Evolutionary conservation across 1,139 yeast genomes (phyloP).

Genomic region (Blastobotrys malaysiensis): DNA sequence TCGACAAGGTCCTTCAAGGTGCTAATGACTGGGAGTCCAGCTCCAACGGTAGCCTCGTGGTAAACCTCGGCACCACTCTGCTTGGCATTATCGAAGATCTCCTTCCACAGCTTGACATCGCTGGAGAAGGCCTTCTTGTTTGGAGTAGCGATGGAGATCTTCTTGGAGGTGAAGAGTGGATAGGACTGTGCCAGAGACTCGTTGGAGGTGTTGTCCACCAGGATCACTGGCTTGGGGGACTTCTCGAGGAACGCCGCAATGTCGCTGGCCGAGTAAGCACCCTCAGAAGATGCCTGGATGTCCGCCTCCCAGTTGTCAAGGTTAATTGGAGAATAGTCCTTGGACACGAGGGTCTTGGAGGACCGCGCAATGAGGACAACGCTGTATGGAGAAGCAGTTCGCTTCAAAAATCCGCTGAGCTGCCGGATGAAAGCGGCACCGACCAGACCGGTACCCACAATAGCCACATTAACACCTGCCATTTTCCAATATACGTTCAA

Average conservation of each 20-base stretch:
- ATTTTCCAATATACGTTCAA: conserved; percentile 10
- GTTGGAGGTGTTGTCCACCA: conserved; percentile 92
- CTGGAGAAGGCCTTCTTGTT: conserved; percentile 97
- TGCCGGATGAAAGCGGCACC: conserved; percentile 87
- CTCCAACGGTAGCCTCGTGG: conserved; percentile 99
- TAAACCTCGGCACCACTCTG: conserved; percentile 71
- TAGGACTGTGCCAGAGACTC: conserved; percentile 69
- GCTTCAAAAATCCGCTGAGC: conserved; percentile 44
- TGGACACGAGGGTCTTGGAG: conserved; percentile 58
- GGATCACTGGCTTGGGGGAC: conserved; percentile 68
- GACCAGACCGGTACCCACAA: conserved; percentile 91
- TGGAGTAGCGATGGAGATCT: conserved; percentile 94
- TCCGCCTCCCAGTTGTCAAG: conserved; percentile 51
- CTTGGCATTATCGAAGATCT: conserved; percentile 50
- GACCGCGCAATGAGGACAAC: conserved; percentile 78
- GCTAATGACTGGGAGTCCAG: conserved; percentile 90
- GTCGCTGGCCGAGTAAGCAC: conserved; percentile 52
- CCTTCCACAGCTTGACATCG: conserved; percentile 66
- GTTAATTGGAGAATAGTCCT: conserved; percentile 66
- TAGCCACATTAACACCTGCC: conserved; percentile 59
- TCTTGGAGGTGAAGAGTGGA: conserved; percentile 64
- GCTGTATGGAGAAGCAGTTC: conserved; percentile 46
- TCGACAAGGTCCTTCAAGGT: conserved; percentile 80
- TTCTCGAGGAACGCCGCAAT: conserved; percentile 57
- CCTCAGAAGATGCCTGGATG: conserved; percentile 39